Base-by-base conservation (phyloP, 495 filamentous ascomycete species). In the Aspergillus bridgeri region DNA sequence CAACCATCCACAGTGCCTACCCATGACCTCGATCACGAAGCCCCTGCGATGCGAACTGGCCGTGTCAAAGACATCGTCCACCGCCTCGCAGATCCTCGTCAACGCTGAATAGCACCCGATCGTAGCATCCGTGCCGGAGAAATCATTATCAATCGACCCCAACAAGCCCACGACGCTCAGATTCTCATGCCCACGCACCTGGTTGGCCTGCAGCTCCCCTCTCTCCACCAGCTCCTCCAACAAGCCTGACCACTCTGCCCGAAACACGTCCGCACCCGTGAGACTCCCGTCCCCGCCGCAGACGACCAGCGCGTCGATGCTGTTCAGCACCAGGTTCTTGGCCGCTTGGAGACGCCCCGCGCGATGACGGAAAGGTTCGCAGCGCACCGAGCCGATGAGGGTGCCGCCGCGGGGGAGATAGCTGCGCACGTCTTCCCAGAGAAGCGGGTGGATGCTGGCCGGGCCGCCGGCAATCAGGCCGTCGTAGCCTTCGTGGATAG, bases 1-100 rank as follows among this genome's bases (percentile, higher is more conserved):
- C 57, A 98, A 77, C 93, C 93, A 98, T 38, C 93, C 93, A 67
- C 94, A 98, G 73, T 97, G 92, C 57, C 93, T 83, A 13, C 93
- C 93, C 93, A 98, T 98, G 46, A 97, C 94, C 70, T 97, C 94
- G 63, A 98, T 86, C 21, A 98, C 92, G 69, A 98, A 98, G 42
- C 93, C 93, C 59, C 93, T 80, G 51, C 94, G 94, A 73, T 97
- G 93, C n/a, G 90, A 95, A 38, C 84, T 89, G 8, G 93, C 93
- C 2, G 93, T 98, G 24, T 92, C 90, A 70, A 96, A 95, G 60
- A 98, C 96, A 71, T 87, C 89, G 73, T 98, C 93, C 21, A 98
- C 86, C 50, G 90, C 85, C 67, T 96, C 86, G 74, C 93, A 96
- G 61, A 98, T 92, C 51, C 92, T 82, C 6, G 85, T 82, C 44